A percentile compares a stretch with the other conserved stretches of the same genome.
Evolutionary conservation across 2,329 filamentous ascomycete species (phyloP).

Genomic region (Aureobasidium pullulans): DNA sequence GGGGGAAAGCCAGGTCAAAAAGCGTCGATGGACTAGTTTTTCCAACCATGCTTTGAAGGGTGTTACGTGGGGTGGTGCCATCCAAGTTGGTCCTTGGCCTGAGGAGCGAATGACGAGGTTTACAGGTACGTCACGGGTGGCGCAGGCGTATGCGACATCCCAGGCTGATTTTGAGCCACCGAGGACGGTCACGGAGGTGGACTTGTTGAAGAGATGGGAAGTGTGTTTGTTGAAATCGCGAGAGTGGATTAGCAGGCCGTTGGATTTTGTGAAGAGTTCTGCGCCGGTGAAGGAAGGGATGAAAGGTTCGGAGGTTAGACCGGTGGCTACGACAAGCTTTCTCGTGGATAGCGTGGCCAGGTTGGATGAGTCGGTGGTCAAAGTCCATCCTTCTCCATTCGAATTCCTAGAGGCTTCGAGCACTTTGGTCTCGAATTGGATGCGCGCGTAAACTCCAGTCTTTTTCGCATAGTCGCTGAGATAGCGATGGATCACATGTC

Average conservation of each 20-base stretch:
- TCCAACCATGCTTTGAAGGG: conserved; percentile 62
- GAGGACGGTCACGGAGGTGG: conserved; percentile 45
- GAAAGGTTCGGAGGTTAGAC: conserved; percentile 51
- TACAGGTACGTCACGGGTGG: conserved; percentile 44
- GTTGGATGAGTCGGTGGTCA: not conserved
- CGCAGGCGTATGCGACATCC: conserved; percentile 55
- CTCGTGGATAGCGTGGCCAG: conserved; percentile 10
- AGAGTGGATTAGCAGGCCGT: conserved; percentile 48
- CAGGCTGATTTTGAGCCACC: conserved; percentile 58
- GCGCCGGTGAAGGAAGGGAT: conserved; percentile 46
- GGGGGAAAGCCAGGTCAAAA: conserved; percentile 67
- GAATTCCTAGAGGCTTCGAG: conserved; percentile 26
- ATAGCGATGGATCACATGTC: conserved; percentile 49
- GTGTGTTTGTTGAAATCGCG: conserved; percentile 40
- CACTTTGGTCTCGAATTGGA: conserved; percentile 43
- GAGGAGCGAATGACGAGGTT: conserved; percentile 52
- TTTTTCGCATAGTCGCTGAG: conserved; percentile 48
- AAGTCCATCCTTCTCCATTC: conserved; percentile 19
- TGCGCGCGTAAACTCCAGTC: conserved; percentile 42
- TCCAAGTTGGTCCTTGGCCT: conserved; percentile 54
- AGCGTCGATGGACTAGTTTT: conserved; percentile 57
- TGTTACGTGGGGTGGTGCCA: conserved; percentile 56
- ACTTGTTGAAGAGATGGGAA: conserved; percentile 30
- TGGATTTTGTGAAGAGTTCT: conserved; percentile 39
- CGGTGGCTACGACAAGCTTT: conserved; percentile 56